phyloP scores from a whole-genome alignment of 768 basidiomycete genomes.

The Amanita thiersii region DNA sequence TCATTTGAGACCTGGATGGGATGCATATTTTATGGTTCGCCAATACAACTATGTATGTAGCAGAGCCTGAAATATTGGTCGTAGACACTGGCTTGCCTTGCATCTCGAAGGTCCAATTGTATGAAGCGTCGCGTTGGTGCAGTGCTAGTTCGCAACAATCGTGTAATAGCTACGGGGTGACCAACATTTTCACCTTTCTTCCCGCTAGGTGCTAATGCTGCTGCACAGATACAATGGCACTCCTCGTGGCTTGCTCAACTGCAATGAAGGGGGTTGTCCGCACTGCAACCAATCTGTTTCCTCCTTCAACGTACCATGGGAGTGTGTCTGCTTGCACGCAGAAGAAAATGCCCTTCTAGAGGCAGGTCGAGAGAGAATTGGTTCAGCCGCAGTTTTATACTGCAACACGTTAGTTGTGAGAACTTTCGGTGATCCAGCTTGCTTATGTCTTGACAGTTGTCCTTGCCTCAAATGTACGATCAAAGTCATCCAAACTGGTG shows the following conservation, averaged over 20 bases:
- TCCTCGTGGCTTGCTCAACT: slow-evolving; percentile 82
- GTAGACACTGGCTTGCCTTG: slow-evolving; percentile 83
- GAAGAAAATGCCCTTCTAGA: slow-evolving; percentile 97
- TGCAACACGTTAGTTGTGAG: slow-evolving; percentile 82
- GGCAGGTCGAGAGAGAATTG: slow-evolving; percentile 88
- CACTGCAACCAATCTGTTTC: slow-evolving; percentile 59
- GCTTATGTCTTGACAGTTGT: slow-evolving; percentile 47
- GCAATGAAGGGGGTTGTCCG: slow-evolving; percentile 84
- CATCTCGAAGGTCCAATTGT: slow-evolving; percentile 86
- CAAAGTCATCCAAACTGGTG: slow-evolving; percentile 94
- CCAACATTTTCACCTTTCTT: slow-evolving; percentile 10
- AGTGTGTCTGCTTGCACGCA: slow-evolving; percentile 93
- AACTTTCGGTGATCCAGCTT: not conserved
- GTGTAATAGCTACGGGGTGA: slow-evolving; percentile 75
- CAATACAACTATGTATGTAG: not conserved
- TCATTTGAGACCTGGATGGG: slow-evolving; percentile 85
- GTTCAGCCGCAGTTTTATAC: slow-evolving; percentile 76
- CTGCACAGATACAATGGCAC: slow-evolving; percentile 88
- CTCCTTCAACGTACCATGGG: slow-evolving; percentile 42
- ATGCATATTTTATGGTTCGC: slow-evolving; percentile 92
- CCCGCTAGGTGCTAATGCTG: slow-evolving; percentile 4
- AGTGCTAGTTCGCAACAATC: slow-evolving; percentile 78
- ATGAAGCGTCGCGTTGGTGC: slow-evolving; percentile 98
- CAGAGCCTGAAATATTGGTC: not conserved
- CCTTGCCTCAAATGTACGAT: slow-evolving; percentile 95